Conservation (phyloP, 805 yeast genomes). For the Ogataea sp. region DNA sequence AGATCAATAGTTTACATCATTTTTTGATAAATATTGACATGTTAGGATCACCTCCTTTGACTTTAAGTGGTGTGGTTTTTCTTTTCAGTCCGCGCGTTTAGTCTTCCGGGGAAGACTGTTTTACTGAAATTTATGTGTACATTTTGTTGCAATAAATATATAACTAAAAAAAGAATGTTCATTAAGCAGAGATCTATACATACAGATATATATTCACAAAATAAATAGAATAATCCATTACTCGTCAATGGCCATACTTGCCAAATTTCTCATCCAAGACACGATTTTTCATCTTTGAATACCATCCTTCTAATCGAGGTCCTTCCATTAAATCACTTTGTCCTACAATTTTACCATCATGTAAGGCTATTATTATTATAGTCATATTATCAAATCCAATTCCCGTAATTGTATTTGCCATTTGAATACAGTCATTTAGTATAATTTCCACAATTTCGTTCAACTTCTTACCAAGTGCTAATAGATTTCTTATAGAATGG, state of each 20-base stretch:
- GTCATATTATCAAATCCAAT: slow-evolving; percentile 84
- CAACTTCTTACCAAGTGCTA: slow-evolving; percentile 48
- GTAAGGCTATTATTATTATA: slow-evolving; percentile 56
- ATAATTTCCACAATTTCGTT: slow-evolving; percentile 52
- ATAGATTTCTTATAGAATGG: slow-evolving; percentile 45
- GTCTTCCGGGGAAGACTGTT: too few relatives aligned
- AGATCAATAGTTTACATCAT: background rate
- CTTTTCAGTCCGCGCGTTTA: too few relatives aligned
- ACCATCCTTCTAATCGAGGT: slow-evolving; percentile 45
- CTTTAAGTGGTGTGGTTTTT: background rate
- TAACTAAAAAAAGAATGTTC: too few relatives aligned
- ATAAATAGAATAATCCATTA: background rate
- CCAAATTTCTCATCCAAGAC: slow-evolving; percentile 29
- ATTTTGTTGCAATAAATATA: too few relatives aligned
- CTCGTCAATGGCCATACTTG: slow-evolving; percentile 3
- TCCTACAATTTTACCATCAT: slow-evolving; percentile 23
- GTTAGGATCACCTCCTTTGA: too few relatives aligned
- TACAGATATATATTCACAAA: background rate
- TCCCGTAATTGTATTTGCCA: slow-evolving; percentile 70
- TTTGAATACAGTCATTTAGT: slow-evolving; percentile 56
- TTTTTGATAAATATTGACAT: too few relatives aligned
- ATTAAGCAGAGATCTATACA: background rate
- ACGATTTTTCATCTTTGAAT: slow-evolving; percentile 37
- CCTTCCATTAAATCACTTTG: background rate
- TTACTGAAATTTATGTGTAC: too few relatives aligned